Base-by-base conservation (phyloP, 73 alveolate species). In the Symbiodinium pilosum region DNA sequence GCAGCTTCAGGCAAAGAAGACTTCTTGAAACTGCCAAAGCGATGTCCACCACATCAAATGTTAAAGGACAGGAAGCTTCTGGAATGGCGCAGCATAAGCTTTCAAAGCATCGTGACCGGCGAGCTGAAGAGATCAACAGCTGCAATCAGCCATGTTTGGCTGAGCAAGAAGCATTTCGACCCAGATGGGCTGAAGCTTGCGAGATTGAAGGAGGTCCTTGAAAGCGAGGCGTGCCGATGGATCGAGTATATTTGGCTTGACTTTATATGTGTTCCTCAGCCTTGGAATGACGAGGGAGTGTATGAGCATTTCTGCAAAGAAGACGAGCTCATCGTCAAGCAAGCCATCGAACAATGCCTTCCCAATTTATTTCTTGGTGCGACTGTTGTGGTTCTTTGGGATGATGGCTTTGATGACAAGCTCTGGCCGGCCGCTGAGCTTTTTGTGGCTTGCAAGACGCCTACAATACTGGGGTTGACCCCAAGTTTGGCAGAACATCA, bases 111-210 rank as follows among this genome's bases (percentile, higher is more conserved):
- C 1, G 47, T 71, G 85, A 32, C 44, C 43, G 85, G 85, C 43
- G 85, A 71, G 21, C 28, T 71, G 85, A 71, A 71, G 43, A n/a
- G 85, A 43, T 71, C 85, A 42, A 71, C 85, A 1, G 85, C 85
- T 2, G 85, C 47, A 0, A 30, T 71, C 44, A 71, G 32, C 43
- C 85, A 71, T 11, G 85, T 71, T 24, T 71, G 85, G 85, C 44
- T 71, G 44, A 36, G 44, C 43, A 34, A 34, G 43, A 71, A 71
- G 85, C 85, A 71, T 24, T 71, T 71, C 85, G 85, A 71, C 21
- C 85, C 85, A 30, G 85, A 71, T n/a, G 85, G 85, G 43, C 44
- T 71, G 32, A 71, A 71, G 21, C 47, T 71, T n/a, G 47, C 85
- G n/a, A 71, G 43, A 71, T 24, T 71, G 44, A 71, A 71, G 28